Conservation (phyloP, 169 alveolate genomes). For the Cryptosporidium bovis region DNA sequence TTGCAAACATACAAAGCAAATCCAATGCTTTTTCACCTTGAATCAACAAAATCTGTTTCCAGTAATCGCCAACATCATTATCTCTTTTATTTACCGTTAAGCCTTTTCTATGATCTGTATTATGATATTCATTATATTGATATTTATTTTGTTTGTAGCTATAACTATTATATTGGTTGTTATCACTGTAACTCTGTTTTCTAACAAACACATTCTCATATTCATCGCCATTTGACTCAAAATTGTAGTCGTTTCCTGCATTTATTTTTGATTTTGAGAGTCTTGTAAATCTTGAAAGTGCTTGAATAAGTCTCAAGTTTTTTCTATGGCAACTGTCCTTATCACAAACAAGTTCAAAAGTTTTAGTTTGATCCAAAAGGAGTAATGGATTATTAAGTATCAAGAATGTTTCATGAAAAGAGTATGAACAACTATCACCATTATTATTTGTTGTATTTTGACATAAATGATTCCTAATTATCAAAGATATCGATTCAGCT, state of each 20-base stretch:
- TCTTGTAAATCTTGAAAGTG: constrained; percentile 29
- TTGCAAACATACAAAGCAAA: constrained; percentile 11
- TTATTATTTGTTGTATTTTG: background rate
- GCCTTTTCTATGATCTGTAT: too few relatives aligned
- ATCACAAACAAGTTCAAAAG: constrained; percentile 17
- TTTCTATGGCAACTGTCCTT: constrained; percentile 55
- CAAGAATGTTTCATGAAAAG: constrained; percentile 62
- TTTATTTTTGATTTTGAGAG: background rate
- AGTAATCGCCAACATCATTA: constrained; percentile 7
- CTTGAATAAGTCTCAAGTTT: constrained; percentile 30
- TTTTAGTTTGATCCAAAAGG: constrained; percentile 7
- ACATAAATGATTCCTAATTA: constrained; percentile 47
- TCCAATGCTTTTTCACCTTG: constrained; percentile 38
- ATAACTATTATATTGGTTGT: background rate
- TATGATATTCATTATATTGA: too few relatives aligned
- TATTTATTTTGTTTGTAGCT: too few relatives aligned
- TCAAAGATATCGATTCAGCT: constrained; percentile 37
- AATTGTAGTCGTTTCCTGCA: background rate
- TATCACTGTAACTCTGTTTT: constrained; percentile 12
- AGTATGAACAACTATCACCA: constrained; percentile 25
- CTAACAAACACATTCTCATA: constrained; percentile 6
- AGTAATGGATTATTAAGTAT: constrained; percentile 15
- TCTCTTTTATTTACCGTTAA: too few relatives aligned
- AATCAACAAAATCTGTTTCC: constrained; percentile 26
- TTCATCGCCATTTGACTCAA: background rate